Percentiles rank a stretch among this genome's conserved stretches.
Evolutionary conservation across 2,329 filamentous ascomycete genomes (phyloP).

Genomic region (Xylariaceae sp.): DNA sequence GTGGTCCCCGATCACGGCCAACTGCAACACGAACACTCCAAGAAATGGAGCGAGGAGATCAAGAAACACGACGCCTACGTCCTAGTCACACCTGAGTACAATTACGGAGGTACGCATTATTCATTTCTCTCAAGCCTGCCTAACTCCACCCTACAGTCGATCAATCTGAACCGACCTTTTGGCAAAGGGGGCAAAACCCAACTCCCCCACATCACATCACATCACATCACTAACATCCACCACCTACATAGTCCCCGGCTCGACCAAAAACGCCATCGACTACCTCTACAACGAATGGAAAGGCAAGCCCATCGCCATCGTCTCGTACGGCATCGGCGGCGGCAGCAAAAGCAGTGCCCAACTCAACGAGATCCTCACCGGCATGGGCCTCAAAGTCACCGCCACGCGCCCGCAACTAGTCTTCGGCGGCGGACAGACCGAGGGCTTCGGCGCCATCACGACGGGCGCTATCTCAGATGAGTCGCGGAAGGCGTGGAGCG

Average conservation of each 20-base stretch:
- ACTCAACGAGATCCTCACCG: slow-evolving; percentile 25
- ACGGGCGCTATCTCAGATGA: slow-evolving; percentile 23
- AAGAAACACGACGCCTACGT: slow-evolving; percentile 44
- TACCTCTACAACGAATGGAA: slow-evolving; percentile 57
- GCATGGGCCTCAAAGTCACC: slow-evolving; percentile 31
- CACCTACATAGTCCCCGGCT: slow-evolving; percentile 37
- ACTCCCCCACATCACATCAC: neutral
- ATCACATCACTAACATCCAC: neutral
- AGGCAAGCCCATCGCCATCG: slow-evolving; percentile 49
- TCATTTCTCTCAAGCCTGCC: no score
- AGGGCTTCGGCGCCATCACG: slow-evolving; percentile 19
- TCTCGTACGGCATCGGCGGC: slow-evolving; percentile 50
- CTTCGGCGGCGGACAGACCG: slow-evolving; percentile 23
- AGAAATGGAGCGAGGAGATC: slow-evolving; percentile 43
- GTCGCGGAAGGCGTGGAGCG: slow-evolving; percentile 22
- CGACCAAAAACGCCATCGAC: slow-evolving; percentile 59
- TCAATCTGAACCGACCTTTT: no score
- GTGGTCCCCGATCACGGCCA: slow-evolving; percentile 34
- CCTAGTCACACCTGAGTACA: slow-evolving; percentile 53
- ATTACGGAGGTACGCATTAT: slow-evolving; percentile 43
- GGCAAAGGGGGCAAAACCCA: neutral
- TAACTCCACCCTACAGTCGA: no score
- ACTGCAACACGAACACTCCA: slow-evolving; percentile 40
- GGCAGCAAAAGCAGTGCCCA: slow-evolving; percentile 33
- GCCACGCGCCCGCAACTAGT: slow-evolving; percentile 30